These are phyloP conservation scores for Calamus simplicifolius DNA, from an alignment of 176 grass and related monocot genomes.

Conservation along the genomic window DNA sequence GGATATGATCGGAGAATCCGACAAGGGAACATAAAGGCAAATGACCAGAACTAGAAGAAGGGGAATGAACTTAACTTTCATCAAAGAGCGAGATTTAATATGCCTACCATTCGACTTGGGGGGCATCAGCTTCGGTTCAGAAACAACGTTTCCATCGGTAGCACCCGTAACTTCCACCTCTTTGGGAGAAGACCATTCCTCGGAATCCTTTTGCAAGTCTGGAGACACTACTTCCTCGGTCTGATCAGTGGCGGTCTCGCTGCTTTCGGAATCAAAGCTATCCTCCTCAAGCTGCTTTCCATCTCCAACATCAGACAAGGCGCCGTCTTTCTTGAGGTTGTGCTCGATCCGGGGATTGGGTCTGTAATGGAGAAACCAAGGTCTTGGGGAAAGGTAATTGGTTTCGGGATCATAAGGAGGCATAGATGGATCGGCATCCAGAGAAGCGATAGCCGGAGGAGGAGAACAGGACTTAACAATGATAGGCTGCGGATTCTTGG, in stretches of 20 bases:
- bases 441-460: background rate
- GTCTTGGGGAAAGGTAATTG: constrained; percentile 83
- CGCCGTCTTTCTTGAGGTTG: constrained; percentile 6
- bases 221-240: constrained; percentile 22
- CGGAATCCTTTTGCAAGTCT: background rate
- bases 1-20: constrained; percentile 30
- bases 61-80: constrained; percentile 27
- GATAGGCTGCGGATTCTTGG: constrained; percentile 1
- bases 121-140: background rate
- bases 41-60: constrained; percentile 34
- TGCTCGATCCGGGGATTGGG: constrained; percentile 53
- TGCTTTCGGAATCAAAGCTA: constrained; percentile 49
- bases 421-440: background rate
- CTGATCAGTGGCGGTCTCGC: constrained; percentile 13
- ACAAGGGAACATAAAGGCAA: constrained; percentile 27
- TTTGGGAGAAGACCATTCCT: constrained; percentile 1
- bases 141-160: background rate
- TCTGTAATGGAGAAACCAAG: constrained; percentile 73
- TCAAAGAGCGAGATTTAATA: constrained; percentile 11
- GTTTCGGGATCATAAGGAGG: constrained; percentile 77
- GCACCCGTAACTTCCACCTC: background rate
- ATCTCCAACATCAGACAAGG: constrained; percentile 2
- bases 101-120: constrained; percentile 2
- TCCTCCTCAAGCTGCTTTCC: constrained; percentile 50
- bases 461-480: background rate